A percentile compares a stretch with the other conserved stretches of the same genome.
Conservation (phyloP, 345 rosid genomes). For the Pugionium cornutum region DNA sequence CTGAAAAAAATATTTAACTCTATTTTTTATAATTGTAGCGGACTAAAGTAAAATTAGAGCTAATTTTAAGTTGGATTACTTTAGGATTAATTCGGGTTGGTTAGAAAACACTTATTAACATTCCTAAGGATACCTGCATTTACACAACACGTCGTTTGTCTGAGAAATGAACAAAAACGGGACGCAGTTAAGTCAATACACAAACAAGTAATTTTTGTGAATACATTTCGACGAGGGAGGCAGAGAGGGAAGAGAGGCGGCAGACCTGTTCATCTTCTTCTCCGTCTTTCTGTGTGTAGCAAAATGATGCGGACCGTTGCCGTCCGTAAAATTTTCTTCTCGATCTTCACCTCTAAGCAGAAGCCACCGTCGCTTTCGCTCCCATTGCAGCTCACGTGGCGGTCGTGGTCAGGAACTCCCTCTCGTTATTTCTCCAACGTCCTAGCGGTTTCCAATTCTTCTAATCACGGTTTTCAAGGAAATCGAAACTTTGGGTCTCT, state of each 20-base stretch:
- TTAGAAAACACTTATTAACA: too few relatives aligned
- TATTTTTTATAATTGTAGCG: too few relatives aligned
- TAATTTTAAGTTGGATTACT: too few relatives aligned
- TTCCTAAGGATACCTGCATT: not conserved
- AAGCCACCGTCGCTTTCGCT: conserved; percentile 29
- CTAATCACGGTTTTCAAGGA: conserved; percentile 2
- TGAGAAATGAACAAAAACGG: not conserved
- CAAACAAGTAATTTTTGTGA: conserved; percentile 8
- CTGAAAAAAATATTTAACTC: too few relatives aligned
- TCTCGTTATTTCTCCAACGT: conserved; percentile 36
- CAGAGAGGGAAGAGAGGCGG: conserved; percentile 14
- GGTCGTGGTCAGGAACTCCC: conserved; percentile 17
- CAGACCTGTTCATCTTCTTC: not conserved
- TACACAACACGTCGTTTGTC: conserved; percentile 4
- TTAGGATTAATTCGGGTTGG: too few relatives aligned
- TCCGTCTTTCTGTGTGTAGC: not conserved
- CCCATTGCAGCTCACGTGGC: conserved; percentile 12
- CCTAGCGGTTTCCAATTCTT: conserved; percentile 7
- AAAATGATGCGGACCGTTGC: conserved; percentile 35
- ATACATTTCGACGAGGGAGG: not conserved
- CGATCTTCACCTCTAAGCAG: conserved; percentile 28
- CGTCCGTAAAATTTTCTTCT: conserved; percentile 32
- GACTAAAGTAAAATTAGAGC: too few relatives aligned
- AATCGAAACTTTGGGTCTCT: conserved; percentile 7
- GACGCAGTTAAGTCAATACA: not conserved